Evolutionary conservation across 2,329 filamentous ascomycete genomes (phyloP), one percentile per base, ranked within the genome.

Genomic region (Penicillium sp.): DNA sequence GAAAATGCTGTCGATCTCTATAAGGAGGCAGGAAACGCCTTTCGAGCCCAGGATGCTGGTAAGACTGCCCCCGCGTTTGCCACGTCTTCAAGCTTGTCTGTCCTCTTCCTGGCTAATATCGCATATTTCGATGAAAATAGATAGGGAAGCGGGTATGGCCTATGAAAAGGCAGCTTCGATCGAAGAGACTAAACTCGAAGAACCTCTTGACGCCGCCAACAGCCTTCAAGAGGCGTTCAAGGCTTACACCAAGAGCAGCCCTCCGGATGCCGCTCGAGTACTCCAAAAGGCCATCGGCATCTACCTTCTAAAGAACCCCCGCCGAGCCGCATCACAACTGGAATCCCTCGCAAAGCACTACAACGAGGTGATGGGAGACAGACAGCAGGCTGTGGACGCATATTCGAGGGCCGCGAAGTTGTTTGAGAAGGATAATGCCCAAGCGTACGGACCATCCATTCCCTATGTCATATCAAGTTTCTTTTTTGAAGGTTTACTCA

Each of bases 141-240:
- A 87, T 77, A 86, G 88, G 71, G 91, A 96, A 77, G 92, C 93
- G 13, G 93, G 92, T 19, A 83, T 89, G 68, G 87, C 91, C 11
- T 96, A 96, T 63, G 91, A 96, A 73, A 84, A 87, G 73, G 91
- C 91, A 11, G 93, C 92, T n/a, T 75, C 83, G 39, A 87, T 97
- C 55, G 91, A 45, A 19, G 42, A 96, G 74, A 84, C 79, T 46
- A 83, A 87, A 62, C 87, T 97, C 47, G 95, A 92, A 71, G 92
- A 97, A 70, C 90, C 89, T 37, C 91, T 96, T 71, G 94, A 97
- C 71, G 91, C 92, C 44, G 92, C 93, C 60, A 95, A 96, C 76
- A 88, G 89, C 44, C 80, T 92, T 57, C 85, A 88, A 67, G 92
- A 97, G 73, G 94, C 94, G 48, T 97, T 92, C 83, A 97, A 97